Evolutionary conservation across 129 eudicot species (phyloP), one percentile per base, ranked within the genome.

Genomic region (Artemisia argyi): DNA sequence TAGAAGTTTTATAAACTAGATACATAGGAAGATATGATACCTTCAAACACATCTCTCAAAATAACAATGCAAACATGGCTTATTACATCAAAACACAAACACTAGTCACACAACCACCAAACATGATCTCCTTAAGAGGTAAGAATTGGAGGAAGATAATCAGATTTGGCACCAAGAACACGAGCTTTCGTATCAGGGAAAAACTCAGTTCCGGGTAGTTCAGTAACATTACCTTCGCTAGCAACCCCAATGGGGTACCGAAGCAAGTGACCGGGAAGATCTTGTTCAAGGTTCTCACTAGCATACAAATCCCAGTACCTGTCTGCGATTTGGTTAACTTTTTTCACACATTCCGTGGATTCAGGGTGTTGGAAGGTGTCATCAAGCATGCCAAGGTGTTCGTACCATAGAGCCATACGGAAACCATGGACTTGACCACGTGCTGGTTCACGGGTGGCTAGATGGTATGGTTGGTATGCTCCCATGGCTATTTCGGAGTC

Each of bases 401-500:
- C 96, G 17, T 87, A 90, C 96, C 94, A 90, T 42, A 90, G 65
- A 48, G 96, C 81, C 96, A 89, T 89, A 15, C 96, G 77, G 81
- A 90, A 87, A 8, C 96, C 96, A 13, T 90, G 89, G 39, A 90
- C 12, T 67, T 90, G 87, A 28, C 96, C 96, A 54, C 96, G 62
- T n/a, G 91, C 94, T 0, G 93, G 84, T 30, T 66, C 68, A 50
- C 84, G 73, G 57, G 75, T 26, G 12, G 83, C 73, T 53, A 90
- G 42, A 62, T 90, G 91, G 70, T 83, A 57, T 1, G 96, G 92
- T 64, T 89, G 96, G 82, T 89, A 89, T 18, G 88, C 92, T 19
- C 96, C 96, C 90, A 90, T 90, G 15, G 93, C 93, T 76, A 90
- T 90, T 78, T 90, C 96, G 3, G 93, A 78, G 48, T 90, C 96